phyloP scores from a whole-genome alignment of 176 grass and related monocot genomes.

The Tillandsia fasciculata region DNA sequence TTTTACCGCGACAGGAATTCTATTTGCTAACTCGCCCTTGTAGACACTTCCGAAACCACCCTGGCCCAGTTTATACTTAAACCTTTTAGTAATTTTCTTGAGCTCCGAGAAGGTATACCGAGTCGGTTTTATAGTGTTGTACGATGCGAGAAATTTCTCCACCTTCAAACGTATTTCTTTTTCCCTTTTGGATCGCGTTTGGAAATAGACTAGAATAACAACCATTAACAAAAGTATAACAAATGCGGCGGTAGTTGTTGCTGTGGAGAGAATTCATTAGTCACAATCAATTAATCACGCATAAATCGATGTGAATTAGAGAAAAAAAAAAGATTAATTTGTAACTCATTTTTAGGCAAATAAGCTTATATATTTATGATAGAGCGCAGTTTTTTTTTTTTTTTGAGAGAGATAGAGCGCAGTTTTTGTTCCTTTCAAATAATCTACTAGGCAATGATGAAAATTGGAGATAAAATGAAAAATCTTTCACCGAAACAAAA shows the following conservation, averaged over 20 bases:
- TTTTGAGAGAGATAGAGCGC: too few relatives aligned
- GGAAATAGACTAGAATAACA: neutral
- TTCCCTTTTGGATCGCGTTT: neutral
- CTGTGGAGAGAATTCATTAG: neutral
- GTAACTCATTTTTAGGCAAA: neutral
- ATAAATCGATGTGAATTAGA: too few relatives aligned
- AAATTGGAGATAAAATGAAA: too few relatives aligned
- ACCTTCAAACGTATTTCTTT: conserved; percentile 7
- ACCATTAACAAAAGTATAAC: neutral
- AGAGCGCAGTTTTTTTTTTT: too few relatives aligned
- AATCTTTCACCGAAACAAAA: too few relatives aligned
- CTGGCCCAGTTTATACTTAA: conserved; percentile 2
- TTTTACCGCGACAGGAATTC: conserved; percentile 1
- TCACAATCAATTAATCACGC: too few relatives aligned
- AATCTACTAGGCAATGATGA: too few relatives aligned
- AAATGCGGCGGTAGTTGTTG: neutral
- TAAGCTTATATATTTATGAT: too few relatives aligned
- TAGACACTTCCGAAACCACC: conserved; percentile 4
- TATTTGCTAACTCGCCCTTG: neutral
- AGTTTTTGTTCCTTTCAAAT: neutral
- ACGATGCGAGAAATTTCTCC: neutral
- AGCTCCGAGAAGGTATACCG: neutral
- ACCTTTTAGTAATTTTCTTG: conserved; percentile 1
- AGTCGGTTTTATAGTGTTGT: neutral
- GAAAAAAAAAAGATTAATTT: neutral